A percentile compares a stretch with the other conserved stretches of the same genome.
These are phyloP conservation scores for Tolypocladium inflatum DNA, from an alignment of 2,329 filamentous ascomycete species.

Conservation along the genomic window DNA sequence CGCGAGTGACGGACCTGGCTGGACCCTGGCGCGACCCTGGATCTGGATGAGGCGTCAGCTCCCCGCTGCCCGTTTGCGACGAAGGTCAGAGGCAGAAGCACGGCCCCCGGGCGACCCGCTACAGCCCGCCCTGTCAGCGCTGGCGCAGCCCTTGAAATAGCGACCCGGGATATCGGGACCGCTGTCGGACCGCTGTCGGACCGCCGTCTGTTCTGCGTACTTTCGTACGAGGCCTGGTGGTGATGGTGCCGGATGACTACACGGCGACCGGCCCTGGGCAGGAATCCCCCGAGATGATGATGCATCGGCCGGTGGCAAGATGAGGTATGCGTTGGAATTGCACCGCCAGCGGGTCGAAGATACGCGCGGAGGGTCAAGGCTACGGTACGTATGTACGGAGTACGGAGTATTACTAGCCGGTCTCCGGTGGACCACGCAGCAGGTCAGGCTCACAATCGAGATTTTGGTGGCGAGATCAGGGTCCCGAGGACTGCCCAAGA, in stretches of 20 bases:
- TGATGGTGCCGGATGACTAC: neutral
- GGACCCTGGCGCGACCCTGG: conserved; percentile 19
- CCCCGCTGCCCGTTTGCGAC: conserved; percentile 2
- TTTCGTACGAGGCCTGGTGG: neutral
- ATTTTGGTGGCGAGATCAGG: conserved; percentile 19
- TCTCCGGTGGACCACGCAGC: neutral
- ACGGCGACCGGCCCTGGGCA: neutral
- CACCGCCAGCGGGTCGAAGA: neutral
- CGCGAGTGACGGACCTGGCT: conserved; percentile 8
- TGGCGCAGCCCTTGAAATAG: neutral
- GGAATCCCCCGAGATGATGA: neutral
- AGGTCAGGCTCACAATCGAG: conserved; percentile 15
- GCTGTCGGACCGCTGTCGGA: neutral
- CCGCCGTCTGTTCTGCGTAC: neutral
- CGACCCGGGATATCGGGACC: neutral
- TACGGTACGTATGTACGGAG: neutral
- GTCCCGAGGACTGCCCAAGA: conserved; percentile 6
- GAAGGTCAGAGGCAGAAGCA: neutral
- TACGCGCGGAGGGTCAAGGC: neutral
- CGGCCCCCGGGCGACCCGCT: neutral
- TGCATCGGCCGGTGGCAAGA: too few species aligned
- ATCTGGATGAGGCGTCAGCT: conserved; percentile 12
- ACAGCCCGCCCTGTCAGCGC: neutral
- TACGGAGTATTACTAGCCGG: neutral
- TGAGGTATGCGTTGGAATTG: neutral